phyloP scores from a whole-genome alignment of 805 yeast genomes.

The Schwanniomyces polymorphus region DNA sequence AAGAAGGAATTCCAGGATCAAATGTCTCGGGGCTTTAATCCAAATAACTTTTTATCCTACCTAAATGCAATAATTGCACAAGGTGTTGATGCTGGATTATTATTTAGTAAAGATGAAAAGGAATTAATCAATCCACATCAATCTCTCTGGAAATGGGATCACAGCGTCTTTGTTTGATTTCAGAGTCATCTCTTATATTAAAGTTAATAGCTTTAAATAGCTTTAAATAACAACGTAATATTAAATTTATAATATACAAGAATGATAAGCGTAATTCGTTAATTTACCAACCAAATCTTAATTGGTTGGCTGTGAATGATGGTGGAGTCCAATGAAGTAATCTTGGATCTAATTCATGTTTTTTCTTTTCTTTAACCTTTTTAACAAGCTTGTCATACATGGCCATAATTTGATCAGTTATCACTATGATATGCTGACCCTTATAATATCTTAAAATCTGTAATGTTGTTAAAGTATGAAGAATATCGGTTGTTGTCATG shows the following conservation, averaged over 20 bases:
- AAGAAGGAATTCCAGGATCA: constrained; percentile 26
- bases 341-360: constrained; percentile 71
- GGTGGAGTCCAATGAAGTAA: constrained; percentile 93
- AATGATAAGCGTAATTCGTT: constrained; percentile 2
- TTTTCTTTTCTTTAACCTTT: constrained; percentile 61
- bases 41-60: constrained; percentile 34
- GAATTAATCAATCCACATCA: constrained; percentile 39
- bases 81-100: constrained; percentile 42
- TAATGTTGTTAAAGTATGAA: constrained; percentile 89
- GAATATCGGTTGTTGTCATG: constrained; percentile 94
- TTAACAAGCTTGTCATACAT: constrained; percentile 65
- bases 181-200: no score
- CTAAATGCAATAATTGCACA: constrained; percentile 31
- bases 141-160: constrained; percentile 36
- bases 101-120: constrained; percentile 19
- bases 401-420: constrained; percentile 79
- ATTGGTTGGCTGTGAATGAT: constrained; percentile 90
- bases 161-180: not conserved
- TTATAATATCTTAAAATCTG: constrained; percentile 89
- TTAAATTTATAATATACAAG: not conserved
- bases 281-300: constrained; percentile 87
- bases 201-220: no score
- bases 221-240: not conserved
- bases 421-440: constrained; percentile 88
- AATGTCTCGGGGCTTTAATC: constrained; percentile 24